Percentiles rank a stretch among this genome's conserved stretches.
These are phyloP conservation scores for Termitomyces sp. DNA, from an alignment of 768 basidiomycete genomes.

Conservation along the genomic window DNA sequence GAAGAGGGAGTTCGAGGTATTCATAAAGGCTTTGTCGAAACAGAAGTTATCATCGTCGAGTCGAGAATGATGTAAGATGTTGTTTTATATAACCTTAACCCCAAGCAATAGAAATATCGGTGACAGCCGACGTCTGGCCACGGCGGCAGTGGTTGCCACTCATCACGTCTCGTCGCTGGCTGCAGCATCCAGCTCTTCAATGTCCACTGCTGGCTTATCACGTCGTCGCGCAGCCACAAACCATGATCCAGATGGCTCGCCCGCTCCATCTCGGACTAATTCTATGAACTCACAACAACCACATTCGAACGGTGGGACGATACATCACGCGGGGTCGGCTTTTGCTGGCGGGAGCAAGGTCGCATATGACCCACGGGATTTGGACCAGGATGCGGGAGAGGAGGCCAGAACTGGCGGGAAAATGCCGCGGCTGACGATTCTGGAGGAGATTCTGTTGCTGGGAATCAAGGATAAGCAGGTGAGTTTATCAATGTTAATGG, in stretches of 20 bases:
- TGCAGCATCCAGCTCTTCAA: slow-evolving; percentile 12
- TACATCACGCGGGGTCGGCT: slow-evolving; percentile 70
- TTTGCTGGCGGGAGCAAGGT: slow-evolving; percentile 85
- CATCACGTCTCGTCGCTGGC: not conserved
- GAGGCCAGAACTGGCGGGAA: slow-evolving; percentile 59
- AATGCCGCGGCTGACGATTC: slow-evolving; percentile 83
- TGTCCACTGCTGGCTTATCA: slow-evolving; percentile 52
- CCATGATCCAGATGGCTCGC: slow-evolving; percentile 31
- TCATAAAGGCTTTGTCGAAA: too few species aligned
- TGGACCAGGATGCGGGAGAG: slow-evolving; percentile 63
- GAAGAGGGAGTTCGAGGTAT: too few species aligned
- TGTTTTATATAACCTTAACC: slow-evolving; percentile 2
- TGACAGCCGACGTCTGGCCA: not conserved
- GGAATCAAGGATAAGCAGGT: slow-evolving; percentile 98
- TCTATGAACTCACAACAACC: slow-evolving; percentile 10
- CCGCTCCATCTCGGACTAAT: slow-evolving; percentile 16
- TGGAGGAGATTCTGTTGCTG: slow-evolving; percentile 94
- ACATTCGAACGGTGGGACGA: slow-evolving; percentile 14
- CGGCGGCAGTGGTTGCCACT: not conserved
- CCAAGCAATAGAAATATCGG: not conserved
- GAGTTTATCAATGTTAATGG: slow-evolving; percentile 14
- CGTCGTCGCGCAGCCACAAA: slow-evolving; percentile 47
- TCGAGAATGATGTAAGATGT: too few species aligned
- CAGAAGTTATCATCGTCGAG: too few species aligned
- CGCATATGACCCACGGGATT: slow-evolving; percentile 90